Base-by-base conservation (phyloP, 2,329 filamentous ascomycete species). In the Monilinia vaccinii-corymbosi region DNA sequence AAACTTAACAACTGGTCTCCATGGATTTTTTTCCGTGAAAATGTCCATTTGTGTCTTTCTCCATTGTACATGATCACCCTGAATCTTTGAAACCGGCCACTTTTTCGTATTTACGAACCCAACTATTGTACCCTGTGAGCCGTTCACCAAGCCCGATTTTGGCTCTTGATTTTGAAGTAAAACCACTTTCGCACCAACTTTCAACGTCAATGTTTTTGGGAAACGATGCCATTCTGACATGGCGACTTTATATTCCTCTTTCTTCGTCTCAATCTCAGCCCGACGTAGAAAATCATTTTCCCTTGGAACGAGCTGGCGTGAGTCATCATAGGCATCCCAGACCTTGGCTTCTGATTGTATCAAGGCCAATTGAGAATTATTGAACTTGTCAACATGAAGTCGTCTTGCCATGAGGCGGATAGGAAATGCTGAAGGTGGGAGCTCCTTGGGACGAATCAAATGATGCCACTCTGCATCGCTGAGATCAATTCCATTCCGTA, bases 141-240 rank as follows among this genome's bases (percentile, higher is more conserved):
- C 69, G 31, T 71, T 71, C 5, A 71, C 68, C 4, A 71, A 62
- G 5, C 67, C 67, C 0, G 21, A 13, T 11, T 62, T 52, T 1
- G 14, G 49, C 18, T 62, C 38, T 1, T 68, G 46, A 49, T 71
- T 71, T 0, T 50, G 31, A 8, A 70, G 52, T 8, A 71, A 60
- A 10, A 71, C 66, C 10, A 71, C 67, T 49, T 68, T 69, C 0
- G 69, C 68, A 18, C 67, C 67, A 31, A 65, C 32, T 47, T 70
- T 71, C 11, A 71, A 28, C 0, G 21, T 62, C 4, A 71, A 42
- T 0, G 21, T 34, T 6, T 50, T 47, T 2, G 60, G 60, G 16
- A 69, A 64, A 13, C 64, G 60, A 51, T 69, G 64, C 5, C 64
- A 50, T 40, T 65, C 51, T 23, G 64, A 61, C 2, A 68, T 52